phyloP scores from a whole-genome alignment of 805 yeast genomes.

The Jamesozyma lodderae region DNA sequence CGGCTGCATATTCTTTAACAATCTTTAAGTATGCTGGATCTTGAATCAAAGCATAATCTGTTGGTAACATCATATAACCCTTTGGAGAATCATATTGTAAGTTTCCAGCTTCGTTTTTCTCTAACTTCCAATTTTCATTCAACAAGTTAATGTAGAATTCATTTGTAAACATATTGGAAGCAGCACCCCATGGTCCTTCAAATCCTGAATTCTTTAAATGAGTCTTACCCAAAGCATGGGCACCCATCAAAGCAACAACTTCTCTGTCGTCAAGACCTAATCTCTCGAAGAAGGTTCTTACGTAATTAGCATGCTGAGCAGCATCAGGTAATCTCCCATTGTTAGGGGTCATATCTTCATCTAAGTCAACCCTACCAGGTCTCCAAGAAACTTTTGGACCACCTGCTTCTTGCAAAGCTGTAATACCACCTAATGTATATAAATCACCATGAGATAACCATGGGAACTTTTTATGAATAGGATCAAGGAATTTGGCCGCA shows the following conservation, averaged over 20 bases:
- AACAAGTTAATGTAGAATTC: conserved; percentile 56
- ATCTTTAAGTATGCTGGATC: conserved; percentile 51
- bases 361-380: conserved; percentile 65
- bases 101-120: conserved; percentile 51
- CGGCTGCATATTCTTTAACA: conserved; percentile 61
- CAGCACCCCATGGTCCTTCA: conserved; percentile 87
- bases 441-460: conserved; percentile 76
- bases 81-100: conserved; percentile 55
- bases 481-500: conserved; percentile 48
- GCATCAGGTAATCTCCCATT: conserved; percentile 74
- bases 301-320: conserved; percentile 52
- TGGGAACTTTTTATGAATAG: conserved; percentile 45
- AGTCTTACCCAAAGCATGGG: conserved; percentile 71
- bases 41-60: conserved; percentile 62
- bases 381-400: conserved; percentile 78
- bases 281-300: conserved; percentile 52
- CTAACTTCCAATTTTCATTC: conserved; percentile 44
- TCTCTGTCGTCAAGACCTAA: conserved; percentile 65
- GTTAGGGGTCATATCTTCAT: conserved; percentile 43
- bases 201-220: conserved; percentile 63
- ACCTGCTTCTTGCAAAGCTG: conserved; percentile 67
- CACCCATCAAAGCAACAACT: conserved; percentile 65
- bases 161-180: conserved; percentile 66
- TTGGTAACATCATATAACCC: conserved; percentile 78
- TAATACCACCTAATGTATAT: conserved; percentile 71